phyloP scores from a whole-genome alignment of 164 flowering plant genomes.

The Litsea cubeba region DNA sequence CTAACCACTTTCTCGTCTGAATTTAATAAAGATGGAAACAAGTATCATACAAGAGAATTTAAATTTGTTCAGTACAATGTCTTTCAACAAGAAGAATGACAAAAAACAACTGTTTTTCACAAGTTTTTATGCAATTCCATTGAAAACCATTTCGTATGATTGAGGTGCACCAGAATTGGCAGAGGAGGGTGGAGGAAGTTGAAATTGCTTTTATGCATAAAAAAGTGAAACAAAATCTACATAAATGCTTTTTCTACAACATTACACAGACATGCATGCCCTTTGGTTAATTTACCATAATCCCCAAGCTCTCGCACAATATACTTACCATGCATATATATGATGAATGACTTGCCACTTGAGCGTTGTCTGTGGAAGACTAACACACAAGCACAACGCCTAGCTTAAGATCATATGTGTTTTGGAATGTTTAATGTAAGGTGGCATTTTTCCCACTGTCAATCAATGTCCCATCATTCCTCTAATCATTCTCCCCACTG shows the following conservation, averaged over 20 bases:
- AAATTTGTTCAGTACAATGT: too few relatives aligned
- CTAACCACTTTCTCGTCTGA: too few relatives aligned
- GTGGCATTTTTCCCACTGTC: neutral
- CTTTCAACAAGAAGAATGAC: too few relatives aligned
- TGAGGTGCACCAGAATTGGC: too few relatives aligned
- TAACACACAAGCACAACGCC: neutral
- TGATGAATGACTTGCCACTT: neutral
- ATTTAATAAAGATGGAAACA: too few relatives aligned
- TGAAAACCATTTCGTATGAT: too few relatives aligned
- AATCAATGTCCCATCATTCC: slow-evolving; percentile 3
- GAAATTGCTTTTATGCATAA: too few relatives aligned
- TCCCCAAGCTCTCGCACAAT: neutral
- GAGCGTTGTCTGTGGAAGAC: neutral
- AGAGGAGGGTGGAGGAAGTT: too few relatives aligned
- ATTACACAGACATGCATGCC: neutral
- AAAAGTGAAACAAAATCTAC: too few relatives aligned
- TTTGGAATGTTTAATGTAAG: neutral
- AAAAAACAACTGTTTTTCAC: too few relatives aligned
- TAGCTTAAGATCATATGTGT: neutral
- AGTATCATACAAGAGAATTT: too few relatives aligned
- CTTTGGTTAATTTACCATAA: neutral
- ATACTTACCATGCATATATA: neutral
- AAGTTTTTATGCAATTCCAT: too few relatives aligned
- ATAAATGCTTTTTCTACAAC: neutral
- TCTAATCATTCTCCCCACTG: neutral